Evolutionary conservation across 768 basidiomycete genomes (phyloP).

Genomic region (Lentinula boryana): DNA sequence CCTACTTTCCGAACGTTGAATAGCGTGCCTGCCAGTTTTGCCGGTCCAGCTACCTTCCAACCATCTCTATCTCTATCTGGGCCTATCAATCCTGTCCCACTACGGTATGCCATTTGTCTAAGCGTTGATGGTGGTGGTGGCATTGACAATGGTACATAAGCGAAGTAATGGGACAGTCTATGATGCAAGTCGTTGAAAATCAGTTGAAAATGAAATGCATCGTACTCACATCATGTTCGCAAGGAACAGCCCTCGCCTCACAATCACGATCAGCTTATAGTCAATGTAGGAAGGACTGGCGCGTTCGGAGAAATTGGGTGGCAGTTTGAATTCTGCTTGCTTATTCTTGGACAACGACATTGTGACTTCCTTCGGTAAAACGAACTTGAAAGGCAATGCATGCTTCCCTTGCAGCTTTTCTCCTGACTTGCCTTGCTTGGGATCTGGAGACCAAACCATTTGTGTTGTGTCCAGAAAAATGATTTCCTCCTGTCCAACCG

Average conservation of each 20-base stretch:
- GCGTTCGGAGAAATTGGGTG: constrained; percentile 50
- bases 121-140: neutral
- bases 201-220: neutral
- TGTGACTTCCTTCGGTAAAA: constrained; percentile 36
- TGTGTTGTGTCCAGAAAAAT: constrained; percentile 38
- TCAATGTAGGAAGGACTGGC: constrained; percentile 52
- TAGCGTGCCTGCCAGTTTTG: constrained; percentile 3
- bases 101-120: constrained; percentile 6
- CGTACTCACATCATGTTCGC: constrained; percentile 40
- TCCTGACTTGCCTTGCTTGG: constrained; percentile 16
- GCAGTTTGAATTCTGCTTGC: constrained; percentile 32
- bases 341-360: constrained; percentile 29
- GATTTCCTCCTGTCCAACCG: constrained; percentile 50
- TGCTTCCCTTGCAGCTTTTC: constrained; percentile 38
- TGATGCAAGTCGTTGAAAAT: neutral
- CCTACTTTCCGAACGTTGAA: neutral
- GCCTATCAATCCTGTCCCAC: constrained; percentile 1
- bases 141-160: constrained; percentile 1
- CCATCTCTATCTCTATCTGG: constrained; percentile 7
- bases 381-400: constrained; percentile 43
- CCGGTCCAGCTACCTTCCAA: constrained; percentile 6
- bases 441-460: constrained; percentile 34
- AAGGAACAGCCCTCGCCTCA: constrained; percentile 42
- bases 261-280: constrained; percentile 44
- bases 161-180: constrained; percentile 7